A percentile compares a stretch with the other conserved stretches of the same genome.
Conservation (phyloP, 805 yeast species). For the Ogataea paraovalis region DNA sequence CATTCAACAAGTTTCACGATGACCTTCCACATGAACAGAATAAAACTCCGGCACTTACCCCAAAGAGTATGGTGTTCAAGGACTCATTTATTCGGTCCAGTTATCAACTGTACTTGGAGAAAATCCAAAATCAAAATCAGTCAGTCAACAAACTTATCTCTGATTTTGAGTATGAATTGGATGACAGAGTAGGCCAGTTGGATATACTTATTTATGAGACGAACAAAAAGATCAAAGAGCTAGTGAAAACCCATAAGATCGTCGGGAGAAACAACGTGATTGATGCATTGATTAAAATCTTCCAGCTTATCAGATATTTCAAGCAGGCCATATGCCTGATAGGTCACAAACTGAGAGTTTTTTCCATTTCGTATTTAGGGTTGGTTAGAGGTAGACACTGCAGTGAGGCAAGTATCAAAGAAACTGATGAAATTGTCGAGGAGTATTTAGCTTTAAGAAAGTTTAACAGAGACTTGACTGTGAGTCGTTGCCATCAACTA, state of each 20-base stretch:
- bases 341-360: not conserved
- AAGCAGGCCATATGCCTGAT: not conserved
- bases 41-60: constrained; percentile 14
- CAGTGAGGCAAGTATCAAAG: not conserved
- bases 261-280: not conserved
- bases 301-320: not conserved
- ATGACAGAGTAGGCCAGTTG: constrained; percentile 6
- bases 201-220: not conserved
- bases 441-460: constrained; percentile 6
- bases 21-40: constrained; percentile 9
- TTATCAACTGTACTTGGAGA: constrained; percentile 24
- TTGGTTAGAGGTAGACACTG: not conserved
- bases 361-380: not conserved
- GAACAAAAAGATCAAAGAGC: not conserved
- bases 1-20: constrained; percentile 10
- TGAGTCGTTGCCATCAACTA: not conserved
- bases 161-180: constrained; percentile 16
- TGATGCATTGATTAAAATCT: not conserved
- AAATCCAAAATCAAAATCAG: constrained; percentile 14
- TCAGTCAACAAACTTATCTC: constrained; percentile 10
- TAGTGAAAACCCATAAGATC: not conserved
- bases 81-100: constrained; percentile 23
- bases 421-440: not conserved
- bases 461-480: constrained; percentile 7
- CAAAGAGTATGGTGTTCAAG: constrained; percentile 18